A percentile compares a stretch with the other conserved stretches of the same genome.
These are phyloP conservation scores for Trichosporon ovoides DNA, from an alignment of 1,284 basidiomycete genomes.

Conservation along the genomic window DNA sequence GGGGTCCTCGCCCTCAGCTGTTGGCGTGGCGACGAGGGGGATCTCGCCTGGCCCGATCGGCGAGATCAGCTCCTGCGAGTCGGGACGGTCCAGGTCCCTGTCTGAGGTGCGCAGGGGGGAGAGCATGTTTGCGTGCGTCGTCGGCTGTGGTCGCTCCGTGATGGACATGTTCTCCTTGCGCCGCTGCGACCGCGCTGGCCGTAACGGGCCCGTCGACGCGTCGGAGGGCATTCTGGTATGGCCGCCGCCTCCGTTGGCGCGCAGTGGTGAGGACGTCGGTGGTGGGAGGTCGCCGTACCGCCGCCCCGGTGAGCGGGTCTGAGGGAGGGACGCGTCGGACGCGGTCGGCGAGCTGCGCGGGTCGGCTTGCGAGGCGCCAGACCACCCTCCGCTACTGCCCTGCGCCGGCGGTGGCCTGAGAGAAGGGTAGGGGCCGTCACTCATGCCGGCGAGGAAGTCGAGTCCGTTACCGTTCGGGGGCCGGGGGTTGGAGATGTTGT, in stretches of 20 bases:
- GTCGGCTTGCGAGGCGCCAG: not conserved
- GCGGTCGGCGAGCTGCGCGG: not conserved
- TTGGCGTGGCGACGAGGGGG: constrained; percentile 10
- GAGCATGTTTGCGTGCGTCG: not conserved
- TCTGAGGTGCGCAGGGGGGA: not conserved
- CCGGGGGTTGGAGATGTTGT: constrained; percentile 40
- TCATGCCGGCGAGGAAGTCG: constrained; percentile 1
- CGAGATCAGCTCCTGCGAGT: constrained; percentile 2
- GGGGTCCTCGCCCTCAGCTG: constrained; percentile 23
- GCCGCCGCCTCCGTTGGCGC: not conserved
- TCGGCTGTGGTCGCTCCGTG: no score
- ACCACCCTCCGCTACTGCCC: not conserved
- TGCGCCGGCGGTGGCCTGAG: not conserved
- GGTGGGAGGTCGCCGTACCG: not conserved
- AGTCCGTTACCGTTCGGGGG: constrained; percentile 13
- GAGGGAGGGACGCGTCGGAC: not conserved
- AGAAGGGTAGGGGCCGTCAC: constrained; percentile 1
- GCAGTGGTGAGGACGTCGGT: not conserved
- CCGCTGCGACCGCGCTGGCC: not conserved
- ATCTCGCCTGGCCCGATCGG: not conserved
- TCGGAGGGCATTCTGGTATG: not conserved
- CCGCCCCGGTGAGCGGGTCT: not conserved
- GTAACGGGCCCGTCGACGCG: not conserved
- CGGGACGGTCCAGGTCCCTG: not conserved
- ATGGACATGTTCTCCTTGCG: not conserved